Evolutionary conservation across 2,329 filamentous ascomycete genomes (phyloP).

Genomic region (Pseudocercospora vitis): DNA sequence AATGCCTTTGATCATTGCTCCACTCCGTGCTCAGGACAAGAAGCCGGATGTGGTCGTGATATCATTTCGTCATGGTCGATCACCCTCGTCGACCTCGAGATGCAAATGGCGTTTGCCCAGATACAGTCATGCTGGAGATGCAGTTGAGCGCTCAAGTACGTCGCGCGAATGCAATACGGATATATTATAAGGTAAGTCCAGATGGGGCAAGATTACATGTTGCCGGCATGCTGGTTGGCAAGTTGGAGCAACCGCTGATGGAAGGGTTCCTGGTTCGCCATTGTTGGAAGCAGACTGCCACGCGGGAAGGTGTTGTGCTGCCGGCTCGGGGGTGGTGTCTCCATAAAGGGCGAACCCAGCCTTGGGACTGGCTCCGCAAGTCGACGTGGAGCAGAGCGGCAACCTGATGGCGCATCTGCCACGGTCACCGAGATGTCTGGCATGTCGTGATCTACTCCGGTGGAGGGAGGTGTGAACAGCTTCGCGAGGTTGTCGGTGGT

Average conservation of each 20-base stretch:
- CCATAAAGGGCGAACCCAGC: slow-evolving; percentile 50
- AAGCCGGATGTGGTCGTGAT: slow-evolving; percentile 27
- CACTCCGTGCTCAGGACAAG: slow-evolving; percentile 16
- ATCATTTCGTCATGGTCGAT: slow-evolving; percentile 28
- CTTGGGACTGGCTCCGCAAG: slow-evolving; percentile 45
- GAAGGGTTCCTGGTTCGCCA: slow-evolving; percentile 34
- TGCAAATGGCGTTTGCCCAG: slow-evolving; percentile 20
- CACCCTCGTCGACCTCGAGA: slow-evolving; percentile 20
- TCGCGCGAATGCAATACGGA: slow-evolving; percentile 21
- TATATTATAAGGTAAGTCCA: slow-evolving; percentile 12
- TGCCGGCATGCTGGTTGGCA: slow-evolving; percentile 25
- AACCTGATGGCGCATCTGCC: slow-evolving; percentile 26
- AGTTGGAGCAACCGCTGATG: slow-evolving; percentile 36
- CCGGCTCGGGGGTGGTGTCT: slow-evolving; percentile 37
- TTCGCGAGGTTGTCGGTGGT: slow-evolving; percentile 53
- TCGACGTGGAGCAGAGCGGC: slow-evolving; percentile 37
- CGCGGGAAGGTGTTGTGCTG: slow-evolving; percentile 51
- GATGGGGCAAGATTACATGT: slow-evolving; percentile 9
- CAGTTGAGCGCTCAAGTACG: slow-evolving; percentile 17
- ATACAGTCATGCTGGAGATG: slow-evolving; percentile 23
- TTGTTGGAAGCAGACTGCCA: slow-evolving; percentile 35
- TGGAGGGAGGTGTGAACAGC: slow-evolving; percentile 52
- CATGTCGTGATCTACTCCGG: slow-evolving; percentile 32
- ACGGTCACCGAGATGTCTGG: slow-evolving; percentile 31
- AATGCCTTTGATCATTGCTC: slow-evolving; percentile 21